phyloP scores from a whole-genome alignment of 352 stramenopile species.

The Peronospora belbahrii region DNA sequence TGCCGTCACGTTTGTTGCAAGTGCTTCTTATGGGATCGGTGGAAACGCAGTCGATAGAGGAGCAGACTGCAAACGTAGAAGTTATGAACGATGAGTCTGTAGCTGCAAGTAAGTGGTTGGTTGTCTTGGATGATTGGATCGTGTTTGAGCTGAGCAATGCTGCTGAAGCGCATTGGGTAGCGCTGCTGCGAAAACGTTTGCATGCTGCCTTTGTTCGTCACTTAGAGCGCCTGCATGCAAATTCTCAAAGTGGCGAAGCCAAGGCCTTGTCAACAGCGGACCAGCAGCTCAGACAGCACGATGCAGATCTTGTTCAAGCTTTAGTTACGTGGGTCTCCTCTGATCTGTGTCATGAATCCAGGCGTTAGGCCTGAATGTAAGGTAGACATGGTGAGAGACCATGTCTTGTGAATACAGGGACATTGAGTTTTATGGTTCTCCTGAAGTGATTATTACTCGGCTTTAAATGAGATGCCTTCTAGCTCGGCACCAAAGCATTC shows the following conservation, averaged over 20 bases:
- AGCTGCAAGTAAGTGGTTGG: conserved; percentile 25
- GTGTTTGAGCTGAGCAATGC: conserved; percentile 44
- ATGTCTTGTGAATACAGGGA: too few relatives aligned
- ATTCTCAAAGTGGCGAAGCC: conserved; percentile 14
- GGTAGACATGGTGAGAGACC: not conserved
- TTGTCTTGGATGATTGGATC: conserved; percentile 73
- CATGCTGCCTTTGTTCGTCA: conserved; percentile 58
- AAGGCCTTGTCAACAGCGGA: conserved; percentile 4
- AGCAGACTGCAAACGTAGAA: conserved; percentile 12
- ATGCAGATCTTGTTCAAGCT: conserved; percentile 40
- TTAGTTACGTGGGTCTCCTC: conserved; percentile 45
- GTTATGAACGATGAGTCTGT: conserved; percentile 1
- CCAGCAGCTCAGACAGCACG: conserved; percentile 33
- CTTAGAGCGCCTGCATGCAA: conserved; percentile 47
- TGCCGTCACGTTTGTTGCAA: conserved; percentile 50
- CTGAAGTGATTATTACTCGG: too few relatives aligned
- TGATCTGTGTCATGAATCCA: conserved; percentile 28
- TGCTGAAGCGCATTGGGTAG: conserved; percentile 40
- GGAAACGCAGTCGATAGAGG: conserved; percentile 29
- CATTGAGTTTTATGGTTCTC: too few relatives aligned
- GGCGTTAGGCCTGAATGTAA: not conserved
- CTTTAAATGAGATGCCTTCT: too few relatives aligned
- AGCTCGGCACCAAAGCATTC: too few relatives aligned
- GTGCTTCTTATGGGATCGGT: conserved; percentile 55
- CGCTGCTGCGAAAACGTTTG: conserved; percentile 48